Evolutionary conservation across 73 alveolate species (phyloP), one percentile per base, ranked within the genome.

Genomic region (Tetrahymena borealis): DNA sequence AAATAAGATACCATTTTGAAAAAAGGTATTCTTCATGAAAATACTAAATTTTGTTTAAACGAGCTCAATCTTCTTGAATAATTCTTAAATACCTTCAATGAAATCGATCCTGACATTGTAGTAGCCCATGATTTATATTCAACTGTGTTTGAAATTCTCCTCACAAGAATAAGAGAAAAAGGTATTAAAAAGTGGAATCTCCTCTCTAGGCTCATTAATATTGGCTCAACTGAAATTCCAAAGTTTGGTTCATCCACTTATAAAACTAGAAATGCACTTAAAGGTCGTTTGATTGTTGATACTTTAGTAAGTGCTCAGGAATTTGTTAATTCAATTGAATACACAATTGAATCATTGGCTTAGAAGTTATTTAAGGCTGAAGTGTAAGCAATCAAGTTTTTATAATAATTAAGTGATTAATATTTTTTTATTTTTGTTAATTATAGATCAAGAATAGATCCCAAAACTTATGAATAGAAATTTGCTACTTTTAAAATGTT

Each of bases 231-330:
- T 31, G 96, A 85, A 38, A 95, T 92, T 78, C 97, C 96, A 94
- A 93, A 96, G 32, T 97, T 97, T 78, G 94, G 97, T n/a, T 91
- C 91, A 91, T 97, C 98, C 96, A 90, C 96, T 60, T 60, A 24
- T 16, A 60, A 60, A 39, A 97, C 98, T n/a, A 96, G 98, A 94
- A 91, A 90, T 60, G 85, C 91, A 0, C 94, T 98, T 11, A 91
- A 95, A 24, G 99, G 99, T 24, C 96, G 99, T 94, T 94, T 99
- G 78, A 60, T 99, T 12, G 96, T 97, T 33, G 99, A 99, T 95
- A 97, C 99, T 39, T 97, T 96, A 96, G 90, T 96, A 11, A 94
- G 97, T 38, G 96, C 99, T 35, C 96, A 95, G 96, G 99, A 98
- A 91, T 96, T 99, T 39, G 91, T 94, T 60, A 97, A 98, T 96